These are phyloP conservation scores for Lichenothelia convexa DNA, from an alignment of 495 filamentous ascomycete species.

Conservation along the genomic window DNA sequence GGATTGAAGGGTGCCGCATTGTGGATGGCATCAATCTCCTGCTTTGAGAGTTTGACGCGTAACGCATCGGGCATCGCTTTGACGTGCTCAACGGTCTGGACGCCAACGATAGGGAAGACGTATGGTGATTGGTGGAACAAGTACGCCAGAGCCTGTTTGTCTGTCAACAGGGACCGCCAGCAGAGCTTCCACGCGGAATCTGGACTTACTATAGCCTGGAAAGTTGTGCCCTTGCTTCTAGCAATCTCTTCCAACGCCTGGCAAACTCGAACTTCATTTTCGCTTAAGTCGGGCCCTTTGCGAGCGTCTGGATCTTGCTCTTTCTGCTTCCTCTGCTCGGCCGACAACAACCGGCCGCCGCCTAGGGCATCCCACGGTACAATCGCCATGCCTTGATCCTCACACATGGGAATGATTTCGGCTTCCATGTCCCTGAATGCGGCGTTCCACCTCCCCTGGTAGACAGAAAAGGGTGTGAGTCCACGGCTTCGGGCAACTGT, in stretches of 20 bases:
- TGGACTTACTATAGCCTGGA: conserved; percentile 3
- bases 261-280: conserved; percentile 1
- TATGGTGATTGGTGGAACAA: conserved; percentile 3
- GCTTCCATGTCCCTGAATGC: conserved; percentile 27
- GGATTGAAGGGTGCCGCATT: conserved; percentile 1
- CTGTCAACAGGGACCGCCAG: background rate
- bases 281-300: conserved; percentile 1
- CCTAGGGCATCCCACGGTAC: conserved; percentile 17
- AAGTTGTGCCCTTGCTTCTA: background rate
- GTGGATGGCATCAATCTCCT: conserved; percentile 1
- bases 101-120: conserved; percentile 4
- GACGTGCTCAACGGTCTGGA: conserved; percentile 4
- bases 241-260: conserved; percentile 1
- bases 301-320: conserved; percentile 1
- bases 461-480: conserved; percentile 42
- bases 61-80: conserved; percentile 3
- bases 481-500: conserved; percentile 21
- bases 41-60: background rate
- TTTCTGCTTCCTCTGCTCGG: conserved; percentile 1
- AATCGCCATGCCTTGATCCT: conserved; percentile 20
- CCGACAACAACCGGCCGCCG: background rate
- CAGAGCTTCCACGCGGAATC: background rate
- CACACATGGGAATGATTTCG: conserved; percentile 36
- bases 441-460: conserved; percentile 46
- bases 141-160: conserved; percentile 3